Conservation (phyloP, 305 asterid genomes). For the Nicotiana rustica region DNA sequence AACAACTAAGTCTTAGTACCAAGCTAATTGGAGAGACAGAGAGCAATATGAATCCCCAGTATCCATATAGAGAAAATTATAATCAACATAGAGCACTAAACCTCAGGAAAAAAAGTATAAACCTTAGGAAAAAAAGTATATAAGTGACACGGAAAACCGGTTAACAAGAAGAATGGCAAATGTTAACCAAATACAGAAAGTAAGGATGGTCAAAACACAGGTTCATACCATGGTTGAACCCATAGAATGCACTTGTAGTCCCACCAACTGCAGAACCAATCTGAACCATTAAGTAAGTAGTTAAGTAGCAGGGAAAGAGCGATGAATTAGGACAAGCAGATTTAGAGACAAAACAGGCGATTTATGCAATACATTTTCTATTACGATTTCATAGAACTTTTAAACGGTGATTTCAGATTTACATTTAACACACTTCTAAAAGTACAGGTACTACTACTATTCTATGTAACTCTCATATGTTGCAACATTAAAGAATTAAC, state of each 20-base stretch:
- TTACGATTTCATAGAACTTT: neutral
- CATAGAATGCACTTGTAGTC: constrained; percentile 82
- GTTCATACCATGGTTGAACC: constrained; percentile 69
- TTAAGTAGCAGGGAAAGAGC: neutral
- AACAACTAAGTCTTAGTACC: neutral
- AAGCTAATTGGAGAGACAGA: neutral
- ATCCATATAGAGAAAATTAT: neutral
- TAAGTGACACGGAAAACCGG: neutral
- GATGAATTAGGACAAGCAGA: neutral
- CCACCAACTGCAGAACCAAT: constrained; percentile 95
- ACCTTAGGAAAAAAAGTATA: too few relatives aligned
- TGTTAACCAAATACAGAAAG: constrained; percentile 1
- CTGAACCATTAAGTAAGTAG: constrained; percentile 42
- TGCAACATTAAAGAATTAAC: neutral
- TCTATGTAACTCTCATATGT: neutral
- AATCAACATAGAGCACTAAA: neutral
- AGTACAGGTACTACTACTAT: neutral
- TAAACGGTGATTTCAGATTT: neutral
- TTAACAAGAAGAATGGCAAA: neutral
- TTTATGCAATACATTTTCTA: neutral
- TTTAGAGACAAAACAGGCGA: neutral
- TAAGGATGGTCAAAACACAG: constrained; percentile 16
- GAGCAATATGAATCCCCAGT: neutral
- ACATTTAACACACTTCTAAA: neutral
- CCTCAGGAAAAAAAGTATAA: neutral